Evolutionary conservation across 768 basidiomycete genomes (phyloP), one percentile per base, ranked within the genome.

Genomic region (Hortiboletus flavorubellus): DNA sequence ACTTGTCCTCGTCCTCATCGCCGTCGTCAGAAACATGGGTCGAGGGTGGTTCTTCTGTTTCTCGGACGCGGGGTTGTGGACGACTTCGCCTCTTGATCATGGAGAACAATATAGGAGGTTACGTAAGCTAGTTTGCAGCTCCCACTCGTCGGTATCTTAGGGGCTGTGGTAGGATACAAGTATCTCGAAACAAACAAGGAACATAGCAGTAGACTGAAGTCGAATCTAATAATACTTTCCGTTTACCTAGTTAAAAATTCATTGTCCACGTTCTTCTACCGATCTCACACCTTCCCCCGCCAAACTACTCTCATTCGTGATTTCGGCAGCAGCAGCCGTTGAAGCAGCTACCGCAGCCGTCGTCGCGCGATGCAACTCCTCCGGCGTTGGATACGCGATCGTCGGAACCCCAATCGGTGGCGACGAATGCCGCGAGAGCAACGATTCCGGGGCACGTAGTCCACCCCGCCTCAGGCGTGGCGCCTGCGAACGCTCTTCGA

Each of bases 41-140:
- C 5, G 57, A 61, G 18, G 44, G 37, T 8, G 54, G 38, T 2
- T 55, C 55, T 23, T 59, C 69, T 5, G 51, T 51, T 21, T 83
- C 81, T 14, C 89, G 78, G 21, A 80, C 61, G 33, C 78, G 77
- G 26, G 78, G 75, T 62, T 83, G 84, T 37, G 89, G 89, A 39
- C 89, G 82, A 48, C 73, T 78, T 35, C 89, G 86, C 72, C 83
- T 88, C 76, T 83, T 91, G 76, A 91, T 87, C 80, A 87, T 84
- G 65, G 60, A 48, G 8, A 23, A 6, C 21, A 34, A 11, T 30
- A 18, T 8, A 16, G 11, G 33, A 18, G 6, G 40, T 63, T 54
- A 63, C 31, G 46, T 63, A 63, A 60, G 9, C 11, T 2, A 11
- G 12, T 10, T 12, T 12, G 26, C 26, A 26, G 5, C 26, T 26